Evolutionary conservation across 768 basidiomycete species (phyloP).

Genomic region (Sutorius australiensis): DNA sequence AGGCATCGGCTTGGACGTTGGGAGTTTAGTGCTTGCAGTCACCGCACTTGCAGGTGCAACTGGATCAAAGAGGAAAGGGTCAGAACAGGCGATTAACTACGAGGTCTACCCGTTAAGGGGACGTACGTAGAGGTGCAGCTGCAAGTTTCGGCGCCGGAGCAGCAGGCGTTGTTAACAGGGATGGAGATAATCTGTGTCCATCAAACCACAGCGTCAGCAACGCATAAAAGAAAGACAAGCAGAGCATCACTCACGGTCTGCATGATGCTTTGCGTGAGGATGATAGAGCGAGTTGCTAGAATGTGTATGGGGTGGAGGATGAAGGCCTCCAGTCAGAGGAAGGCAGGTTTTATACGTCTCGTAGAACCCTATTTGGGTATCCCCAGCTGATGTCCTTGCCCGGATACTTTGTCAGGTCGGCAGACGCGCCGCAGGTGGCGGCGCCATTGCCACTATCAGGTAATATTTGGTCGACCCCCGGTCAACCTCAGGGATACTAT

Average conservation of each 20-base stretch:
- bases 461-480: neutral
- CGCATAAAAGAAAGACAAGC: neutral
- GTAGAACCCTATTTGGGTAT: neutral
- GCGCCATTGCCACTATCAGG: neutral
- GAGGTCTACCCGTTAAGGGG: neutral
- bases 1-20: neutral
- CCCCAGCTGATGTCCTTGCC: neutral
- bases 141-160: constrained; percentile 1
- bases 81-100: neutral
- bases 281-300: constrained; percentile 1
- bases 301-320: neutral
- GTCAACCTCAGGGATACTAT: neutral
- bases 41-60: constrained; percentile 13
- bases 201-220: neutral
- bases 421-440: neutral
- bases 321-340: neutral
- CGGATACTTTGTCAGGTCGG: neutral
- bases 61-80: neutral
- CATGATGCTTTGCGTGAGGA: constrained; percentile 7
- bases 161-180: constrained; percentile 15
- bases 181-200: constrained; percentile 2
- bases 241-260: constrained; percentile 16
- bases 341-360: constrained; percentile 2
- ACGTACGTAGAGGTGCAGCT: constrained; percentile 7
- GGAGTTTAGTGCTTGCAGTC: constrained; percentile 12